Evolutionary conservation across 257 asterid genomes (phyloP).

Genomic region (Rauvolfia tetraphylla): DNA sequence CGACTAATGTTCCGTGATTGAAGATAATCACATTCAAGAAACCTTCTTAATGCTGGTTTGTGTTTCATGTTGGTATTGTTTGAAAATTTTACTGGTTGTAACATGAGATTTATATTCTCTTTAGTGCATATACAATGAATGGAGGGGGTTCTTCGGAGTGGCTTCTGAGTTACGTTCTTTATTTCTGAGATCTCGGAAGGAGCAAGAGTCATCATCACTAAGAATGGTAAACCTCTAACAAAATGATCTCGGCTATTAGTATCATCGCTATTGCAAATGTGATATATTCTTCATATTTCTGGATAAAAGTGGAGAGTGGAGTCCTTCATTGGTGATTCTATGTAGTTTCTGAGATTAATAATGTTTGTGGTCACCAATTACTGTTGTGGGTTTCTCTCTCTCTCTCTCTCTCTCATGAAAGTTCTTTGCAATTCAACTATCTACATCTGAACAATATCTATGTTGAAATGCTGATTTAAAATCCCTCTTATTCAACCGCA

Average conservation of each 20-base stretch:
- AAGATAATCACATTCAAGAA: not conserved
- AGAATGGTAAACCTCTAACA: conserved; percentile 46
- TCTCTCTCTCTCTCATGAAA: not conserved
- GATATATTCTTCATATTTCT: not conserved
- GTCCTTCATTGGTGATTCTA: not conserved
- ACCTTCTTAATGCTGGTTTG: not conserved
- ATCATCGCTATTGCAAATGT: not conserved
- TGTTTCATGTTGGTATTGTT: not conserved
- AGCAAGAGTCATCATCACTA: conserved; percentile 47
- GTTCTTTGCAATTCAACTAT: not conserved
- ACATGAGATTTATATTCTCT: conserved; percentile 14
- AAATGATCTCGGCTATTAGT: not conserved
- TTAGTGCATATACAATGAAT: conserved; percentile 82
- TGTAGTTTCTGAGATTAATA: not conserved
- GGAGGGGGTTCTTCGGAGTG: conserved; percentile 81
- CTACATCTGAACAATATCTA: not conserved
- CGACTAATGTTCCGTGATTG: not conserved
- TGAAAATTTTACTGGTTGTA: not conserved
- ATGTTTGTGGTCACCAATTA: not conserved
- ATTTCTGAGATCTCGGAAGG: conserved; percentile 53
- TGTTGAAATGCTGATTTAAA: not conserved
- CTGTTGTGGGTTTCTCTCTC: not conserved
- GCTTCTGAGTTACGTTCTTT: conserved; percentile 61
- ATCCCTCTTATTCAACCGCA: not conserved
- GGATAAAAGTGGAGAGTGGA: not conserved